These are phyloP conservation scores for Yarrowia sp. DNA, from an alignment of 805 yeast species.

Conservation along the genomic window DNA sequence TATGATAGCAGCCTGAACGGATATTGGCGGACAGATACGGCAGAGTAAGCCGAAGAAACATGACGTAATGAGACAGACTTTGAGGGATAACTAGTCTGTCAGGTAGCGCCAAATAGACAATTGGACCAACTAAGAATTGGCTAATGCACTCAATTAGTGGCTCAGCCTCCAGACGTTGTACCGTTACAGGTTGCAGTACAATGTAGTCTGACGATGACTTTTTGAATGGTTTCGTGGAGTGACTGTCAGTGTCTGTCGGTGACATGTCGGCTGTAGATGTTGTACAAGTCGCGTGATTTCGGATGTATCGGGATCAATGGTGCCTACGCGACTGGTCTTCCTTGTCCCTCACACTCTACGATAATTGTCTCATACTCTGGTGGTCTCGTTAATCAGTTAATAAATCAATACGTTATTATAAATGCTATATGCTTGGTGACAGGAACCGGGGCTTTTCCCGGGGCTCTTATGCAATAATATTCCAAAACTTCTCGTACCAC, in stretches of 20 bases:
- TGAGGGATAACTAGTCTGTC: neutral
- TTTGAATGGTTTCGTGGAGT: no score
- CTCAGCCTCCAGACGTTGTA: neutral
- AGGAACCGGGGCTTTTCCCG: neutral
- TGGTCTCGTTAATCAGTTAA: neutral
- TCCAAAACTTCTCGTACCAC: constrained; percentile 40
- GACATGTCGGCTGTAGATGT: no score
- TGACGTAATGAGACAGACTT: neutral
- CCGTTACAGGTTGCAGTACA: neutral
- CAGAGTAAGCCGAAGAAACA: neutral
- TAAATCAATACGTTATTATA: constrained; percentile 12
- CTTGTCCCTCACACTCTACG: no score
- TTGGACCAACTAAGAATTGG: neutral
- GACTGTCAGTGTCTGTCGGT: no score
- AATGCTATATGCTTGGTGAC: constrained; percentile 25
- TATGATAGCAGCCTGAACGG: neutral
- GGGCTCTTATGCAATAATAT: constrained; percentile 28
- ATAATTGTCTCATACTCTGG: no score
- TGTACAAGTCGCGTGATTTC: no score
- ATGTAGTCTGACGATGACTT: no score
- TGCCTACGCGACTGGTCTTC: no score
- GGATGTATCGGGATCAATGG: no score
- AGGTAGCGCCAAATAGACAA: neutral
- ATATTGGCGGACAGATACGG: constrained; percentile 3
- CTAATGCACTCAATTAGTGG: neutral